phyloP scores from a whole-genome alignment of 1,284 basidiomycete species.

The Sporisorium exsertum region DNA sequence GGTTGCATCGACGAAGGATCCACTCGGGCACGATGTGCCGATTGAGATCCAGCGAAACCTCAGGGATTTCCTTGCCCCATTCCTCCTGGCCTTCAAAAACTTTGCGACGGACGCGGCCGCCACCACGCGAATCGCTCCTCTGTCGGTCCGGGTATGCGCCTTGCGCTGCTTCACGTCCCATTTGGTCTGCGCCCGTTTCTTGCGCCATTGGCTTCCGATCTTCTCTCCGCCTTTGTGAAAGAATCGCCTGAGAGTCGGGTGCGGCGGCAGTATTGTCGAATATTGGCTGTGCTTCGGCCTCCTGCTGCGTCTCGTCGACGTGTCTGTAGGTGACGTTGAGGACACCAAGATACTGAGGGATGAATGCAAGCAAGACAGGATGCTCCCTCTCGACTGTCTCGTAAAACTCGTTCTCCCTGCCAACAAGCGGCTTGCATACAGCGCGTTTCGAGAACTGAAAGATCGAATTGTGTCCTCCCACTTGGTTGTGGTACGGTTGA shows the following conservation, averaged over 20 bases:
- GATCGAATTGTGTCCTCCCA: constrained; percentile 95
- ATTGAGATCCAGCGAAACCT: constrained; percentile 91
- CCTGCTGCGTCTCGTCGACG: constrained; percentile 33
- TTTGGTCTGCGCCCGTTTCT: background rate
- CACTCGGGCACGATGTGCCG: constrained; percentile 95
- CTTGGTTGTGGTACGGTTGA: constrained; percentile 95
- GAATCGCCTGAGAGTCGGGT: background rate
- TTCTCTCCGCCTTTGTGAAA: background rate
- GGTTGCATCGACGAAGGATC: constrained; percentile 73
- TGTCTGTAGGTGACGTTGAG: constrained; percentile 90
- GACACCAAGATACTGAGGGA: constrained; percentile 95
- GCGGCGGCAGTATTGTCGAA: background rate
- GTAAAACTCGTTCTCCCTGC: constrained; percentile 96
- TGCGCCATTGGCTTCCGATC: background rate
- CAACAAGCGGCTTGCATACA: constrained; percentile 98
- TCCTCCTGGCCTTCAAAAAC: constrained; percentile 67
- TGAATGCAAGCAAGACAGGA: constrained; percentile 88
- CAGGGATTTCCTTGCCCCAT: constrained; percentile 69
- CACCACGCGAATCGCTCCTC: constrained; percentile 17
- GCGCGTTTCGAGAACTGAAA: constrained; percentile 98
- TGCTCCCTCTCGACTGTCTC: constrained; percentile 94
- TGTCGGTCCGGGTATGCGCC: constrained; percentile 7
- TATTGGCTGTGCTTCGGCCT: background rate
- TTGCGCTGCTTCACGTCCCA: background rate
- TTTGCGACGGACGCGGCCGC: constrained; percentile 39